Evolutionary conservation across 139 green algal species (phyloP), one percentile per base, ranked within the genome.

Genomic region (Limnomonas spitsbergensis): DNA sequence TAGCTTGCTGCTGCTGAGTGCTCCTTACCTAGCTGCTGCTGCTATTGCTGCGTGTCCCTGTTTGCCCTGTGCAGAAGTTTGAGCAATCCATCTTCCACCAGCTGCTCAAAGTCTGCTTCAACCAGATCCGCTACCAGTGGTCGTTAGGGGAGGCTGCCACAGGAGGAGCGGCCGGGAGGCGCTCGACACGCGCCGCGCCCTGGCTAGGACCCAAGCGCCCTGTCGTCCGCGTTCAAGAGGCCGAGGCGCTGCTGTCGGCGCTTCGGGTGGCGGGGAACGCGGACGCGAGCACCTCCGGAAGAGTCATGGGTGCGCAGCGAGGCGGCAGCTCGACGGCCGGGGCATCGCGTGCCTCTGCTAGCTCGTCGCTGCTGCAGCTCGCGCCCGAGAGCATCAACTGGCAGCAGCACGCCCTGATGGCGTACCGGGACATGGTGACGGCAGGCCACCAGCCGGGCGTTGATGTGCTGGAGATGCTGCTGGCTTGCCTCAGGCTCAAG

Each of bases 51-150:
- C n/a, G n/a, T n/a, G n/a, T n/a, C n/a, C n/a, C n/a, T n/a, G n/a
- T n/a, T n/a, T n/a, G n/a, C 47, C 20, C 47, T 61, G 14, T 40
- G 47, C 47, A 61, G 47, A 79, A 73, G n/a, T 79, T 88, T 69
- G 83, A 78, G 9, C 87, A 92, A 35, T 76, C 80, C 20, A 80
- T 90, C 38, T 91, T 87, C 76, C 90, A 87, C 78, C 78, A 84
- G 68, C 80, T 96, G 35, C 73, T 97, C 73, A 88, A 89, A 61
- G 70, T 87, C 9, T 82, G 76, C 81, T 56, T 75, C 40, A 80
- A 81, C 56, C 81, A 82, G 61, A 77, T 53, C 6, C 75, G 78
- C 39, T 52, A 40, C 78, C 52, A 79, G 1, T 84, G 77, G 75
- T n/a, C n/a, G n/a, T n/a, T n/a, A n/a, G n/a, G n/a, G n/a, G n/a